Evolutionary conservation across 2,329 filamentous ascomycete species (phyloP), one percentile per base, ranked within the genome.

Genomic region (Aspergillus hiratsukae): DNA sequence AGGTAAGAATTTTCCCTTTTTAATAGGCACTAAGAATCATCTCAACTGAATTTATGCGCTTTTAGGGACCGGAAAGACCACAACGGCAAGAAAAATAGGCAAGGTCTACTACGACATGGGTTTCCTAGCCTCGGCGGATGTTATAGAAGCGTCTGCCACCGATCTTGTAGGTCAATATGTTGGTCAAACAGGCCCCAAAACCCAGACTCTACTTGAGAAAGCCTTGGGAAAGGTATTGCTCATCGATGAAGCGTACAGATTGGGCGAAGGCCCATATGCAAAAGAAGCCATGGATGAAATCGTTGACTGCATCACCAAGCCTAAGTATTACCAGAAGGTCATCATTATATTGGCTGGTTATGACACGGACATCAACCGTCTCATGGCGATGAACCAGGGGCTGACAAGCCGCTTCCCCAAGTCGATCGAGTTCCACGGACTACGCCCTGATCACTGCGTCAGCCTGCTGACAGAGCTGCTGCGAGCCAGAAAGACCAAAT

Each of bases 81-180:
- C 85, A 0, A 90, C 81, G 0, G 89, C 89, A 0, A 75, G 80
- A n/a, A 88, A 86, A 58, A 89, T 92, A 80, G 88, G 88, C 3
- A 82, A 89, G 59, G 77, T 92, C 0, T 92, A 84, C 65, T 91
- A 89, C 64, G 85, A 91, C 62, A 83, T 91, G 79, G 87, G 87
- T 0, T 82, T 91, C 35, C 73, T 92, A 0, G 72, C 82, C 0
- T 76, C 76, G 0, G 79, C 78, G 0, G 81, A 86, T 27, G 85
- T 91, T 0, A 68, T 85, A 0, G 86, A 90, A 53, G 83, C 80
- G 48, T 91, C 88, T 0, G 85, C 86, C 0, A 83, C 84, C 0
- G 87, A 91, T 35, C 68, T 92, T 0, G 78, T 92, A 0, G 88
- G 84, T 0, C 76, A 87, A 58, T 91, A 84, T 58, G 64, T 89